These are phyloP conservation scores for Citrus sp. DNA, from an alignment of 345 rosid genomes.

Conservation along the genomic window DNA sequence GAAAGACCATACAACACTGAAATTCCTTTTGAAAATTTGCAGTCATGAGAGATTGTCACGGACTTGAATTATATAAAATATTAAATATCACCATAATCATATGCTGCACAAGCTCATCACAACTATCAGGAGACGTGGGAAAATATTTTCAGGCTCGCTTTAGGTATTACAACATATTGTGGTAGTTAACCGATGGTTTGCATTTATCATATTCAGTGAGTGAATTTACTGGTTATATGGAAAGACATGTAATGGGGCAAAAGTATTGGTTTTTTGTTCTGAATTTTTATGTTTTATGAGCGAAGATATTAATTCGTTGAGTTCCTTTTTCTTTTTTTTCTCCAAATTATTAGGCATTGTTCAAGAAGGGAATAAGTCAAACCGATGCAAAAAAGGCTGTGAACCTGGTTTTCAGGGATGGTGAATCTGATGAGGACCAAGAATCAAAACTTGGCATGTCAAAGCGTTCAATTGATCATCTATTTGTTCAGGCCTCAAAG, in stretches of 20 bases:
- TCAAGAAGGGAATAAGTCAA: conserved; percentile 54
- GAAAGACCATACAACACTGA: neutral
- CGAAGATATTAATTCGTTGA: conserved; percentile 9
- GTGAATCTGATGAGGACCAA: conserved; percentile 34
- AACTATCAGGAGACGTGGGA: neutral
- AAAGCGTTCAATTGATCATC: conserved; percentile 59
- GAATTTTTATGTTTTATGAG: neutral
- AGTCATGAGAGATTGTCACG: neutral
- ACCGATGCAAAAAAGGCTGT: conserved; percentile 61
- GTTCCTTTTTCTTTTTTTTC: neutral
- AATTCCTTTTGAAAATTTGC: neutral
- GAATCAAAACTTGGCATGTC: conserved; percentile 54
- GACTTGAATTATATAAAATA: neutral
- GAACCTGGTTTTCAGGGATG: conserved; percentile 59
- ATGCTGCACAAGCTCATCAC: neutral
- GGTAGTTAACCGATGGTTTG: neutral
- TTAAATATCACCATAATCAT: neutral
- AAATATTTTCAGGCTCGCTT: neutral
- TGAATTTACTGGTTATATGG: neutral
- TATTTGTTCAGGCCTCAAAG: conserved; percentile 61
- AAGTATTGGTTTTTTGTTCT: neutral
- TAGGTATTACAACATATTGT: neutral
- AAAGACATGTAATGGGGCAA: neutral
- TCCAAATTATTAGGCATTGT: conserved; percentile 50
- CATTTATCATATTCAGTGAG: neutral